Base-by-base conservation (phyloP, 2,329 filamentous ascomycete genomes). In the Thelonectria rubi region DNA sequence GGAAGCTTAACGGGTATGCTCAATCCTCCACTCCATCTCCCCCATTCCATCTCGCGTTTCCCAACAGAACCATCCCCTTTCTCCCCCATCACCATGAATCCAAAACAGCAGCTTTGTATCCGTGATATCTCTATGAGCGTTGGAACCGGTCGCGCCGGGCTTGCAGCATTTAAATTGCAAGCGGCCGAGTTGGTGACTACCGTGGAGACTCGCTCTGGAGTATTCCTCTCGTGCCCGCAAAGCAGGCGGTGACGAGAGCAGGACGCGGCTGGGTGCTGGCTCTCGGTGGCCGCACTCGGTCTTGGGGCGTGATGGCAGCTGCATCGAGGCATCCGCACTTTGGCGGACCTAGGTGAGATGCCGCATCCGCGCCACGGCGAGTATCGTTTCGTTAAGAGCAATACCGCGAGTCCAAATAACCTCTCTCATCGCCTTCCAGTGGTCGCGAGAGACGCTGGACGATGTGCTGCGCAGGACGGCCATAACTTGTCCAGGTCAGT, bases 1-100 rank as follows among this genome's bases (percentile, higher is more conserved):
- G 54, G 52, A 67, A 67, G 56, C 55, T 66, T 69, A 68, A 68
- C 74, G 75, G 74, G 75, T 76, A 76, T 76, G 75, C 69, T 66
- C 67, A 69, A 70, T 62, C 62, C 66, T 64, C 58, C 58, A 57
- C 53, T 63, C 58, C 62, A 65, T 55, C 47, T 52, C 57, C 37
- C n/a, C 55, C 51, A 62, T 20, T 17, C 60, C 61, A 55, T 55
- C 56, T 50, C 62, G 68, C 68, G 64, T 67, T 37, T 49, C 52
- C 30, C 24, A 11, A 17, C 46, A 51, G n/a, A 47, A 51, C 20
- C 37, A 12, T 14, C 17, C 30, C 59, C 53, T 60, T 49, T 55
- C 53, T 59, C 55, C 48, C 32, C 52, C 67, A 68, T 70, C 64
- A 64, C 40, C 64, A 67, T 69, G 65, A 72, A 65, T 54, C 67